Percentiles rank a stretch among this genome's conserved stretches.
These are phyloP conservation scores for Alternaria viburni DNA, from an alignment of 2,329 filamentous ascomycete genomes.

Conservation along the genomic window DNA sequence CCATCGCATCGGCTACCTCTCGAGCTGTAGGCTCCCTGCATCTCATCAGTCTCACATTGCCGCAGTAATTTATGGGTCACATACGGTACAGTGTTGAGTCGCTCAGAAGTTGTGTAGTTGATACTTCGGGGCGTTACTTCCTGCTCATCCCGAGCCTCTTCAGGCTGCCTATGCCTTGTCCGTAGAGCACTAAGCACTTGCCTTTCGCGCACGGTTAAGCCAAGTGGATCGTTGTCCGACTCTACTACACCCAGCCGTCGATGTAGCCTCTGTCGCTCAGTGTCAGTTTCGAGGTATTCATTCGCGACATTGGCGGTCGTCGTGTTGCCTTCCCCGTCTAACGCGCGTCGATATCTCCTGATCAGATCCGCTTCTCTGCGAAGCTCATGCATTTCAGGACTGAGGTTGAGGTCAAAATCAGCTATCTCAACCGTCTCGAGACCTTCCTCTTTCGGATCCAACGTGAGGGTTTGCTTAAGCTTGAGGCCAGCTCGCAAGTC, in stretches of 20 bases:
- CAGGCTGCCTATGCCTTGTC: constrained; percentile 49
- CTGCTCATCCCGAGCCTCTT: constrained; percentile 48
- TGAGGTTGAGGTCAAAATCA: constrained; percentile 53
- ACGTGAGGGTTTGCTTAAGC: constrained; percentile 70
- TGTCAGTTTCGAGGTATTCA: constrained; percentile 53
- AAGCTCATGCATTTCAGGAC: constrained; percentile 54
- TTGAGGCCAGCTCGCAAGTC: constrained; percentile 73
- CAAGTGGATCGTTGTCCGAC: constrained; percentile 54
- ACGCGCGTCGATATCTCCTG: constrained; percentile 50
- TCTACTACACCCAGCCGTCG: constrained; percentile 47
- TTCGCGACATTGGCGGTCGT: constrained; percentile 50
- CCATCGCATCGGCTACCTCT: constrained; percentile 28
- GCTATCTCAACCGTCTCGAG: constrained; percentile 64
- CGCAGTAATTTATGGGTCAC: constrained; percentile 10
- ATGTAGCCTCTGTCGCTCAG: constrained; percentile 39
- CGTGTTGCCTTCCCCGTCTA: constrained; percentile 46
- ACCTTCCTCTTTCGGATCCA: constrained; percentile 64
- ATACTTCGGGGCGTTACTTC: constrained; percentile 49
- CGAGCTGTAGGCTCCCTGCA: constrained; percentile 24
- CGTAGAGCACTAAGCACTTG: constrained; percentile 55
- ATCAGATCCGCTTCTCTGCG: constrained; percentile 55
- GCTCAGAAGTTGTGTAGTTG: constrained; percentile 49
- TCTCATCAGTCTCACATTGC: constrained; percentile 6
- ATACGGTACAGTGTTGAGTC: constrained; percentile 34
- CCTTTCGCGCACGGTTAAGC: constrained; percentile 54